Conservation (phyloP, 345 rosid genomes). For the Eucalyptus polybractea region DNA sequence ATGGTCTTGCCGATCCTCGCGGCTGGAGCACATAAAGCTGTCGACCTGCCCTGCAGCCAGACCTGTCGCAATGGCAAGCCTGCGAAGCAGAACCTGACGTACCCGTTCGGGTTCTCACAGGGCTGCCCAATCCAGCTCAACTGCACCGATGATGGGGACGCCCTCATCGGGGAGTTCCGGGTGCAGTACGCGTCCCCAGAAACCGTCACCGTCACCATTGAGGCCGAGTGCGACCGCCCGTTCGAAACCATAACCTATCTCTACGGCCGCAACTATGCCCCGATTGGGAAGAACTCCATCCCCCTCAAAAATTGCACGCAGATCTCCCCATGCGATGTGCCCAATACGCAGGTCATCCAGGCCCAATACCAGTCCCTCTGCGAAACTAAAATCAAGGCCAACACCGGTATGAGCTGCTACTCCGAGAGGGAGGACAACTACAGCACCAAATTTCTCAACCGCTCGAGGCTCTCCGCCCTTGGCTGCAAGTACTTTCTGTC, state of each 20-base stretch:
- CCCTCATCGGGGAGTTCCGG: conserved; percentile 10
- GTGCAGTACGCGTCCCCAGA: not conserved
- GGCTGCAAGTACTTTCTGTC: conserved; percentile 31
- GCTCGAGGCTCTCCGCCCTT: not conserved
- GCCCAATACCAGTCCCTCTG: conserved; percentile 13
- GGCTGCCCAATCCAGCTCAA: conserved; percentile 32
- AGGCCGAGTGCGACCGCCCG: conserved; percentile 35
- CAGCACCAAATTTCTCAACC: not conserved
- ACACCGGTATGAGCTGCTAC: conserved; percentile 9
- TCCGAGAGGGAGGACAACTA: not conserved
- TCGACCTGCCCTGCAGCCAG: not conserved
- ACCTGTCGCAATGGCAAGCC: conserved; percentile 9
- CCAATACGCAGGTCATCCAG: not conserved
- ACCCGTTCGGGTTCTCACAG: conserved; percentile 58
- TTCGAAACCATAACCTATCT: conserved; percentile 10
- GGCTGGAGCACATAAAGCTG: fast-evolving
- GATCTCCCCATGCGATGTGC: conserved; percentile 4
- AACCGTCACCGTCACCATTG: conserved; percentile 9
- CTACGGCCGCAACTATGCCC: conserved; percentile 25
- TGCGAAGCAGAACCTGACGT: not conserved
- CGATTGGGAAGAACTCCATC: conserved; percentile 19
- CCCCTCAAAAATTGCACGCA: conserved; percentile 21
- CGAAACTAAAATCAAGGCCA: too few species aligned
- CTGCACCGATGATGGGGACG: conserved; percentile 11
- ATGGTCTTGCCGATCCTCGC: too few species aligned